Conservation (phyloP, 2,329 filamentous ascomycete species). For the Talaromyces piceae region DNA sequence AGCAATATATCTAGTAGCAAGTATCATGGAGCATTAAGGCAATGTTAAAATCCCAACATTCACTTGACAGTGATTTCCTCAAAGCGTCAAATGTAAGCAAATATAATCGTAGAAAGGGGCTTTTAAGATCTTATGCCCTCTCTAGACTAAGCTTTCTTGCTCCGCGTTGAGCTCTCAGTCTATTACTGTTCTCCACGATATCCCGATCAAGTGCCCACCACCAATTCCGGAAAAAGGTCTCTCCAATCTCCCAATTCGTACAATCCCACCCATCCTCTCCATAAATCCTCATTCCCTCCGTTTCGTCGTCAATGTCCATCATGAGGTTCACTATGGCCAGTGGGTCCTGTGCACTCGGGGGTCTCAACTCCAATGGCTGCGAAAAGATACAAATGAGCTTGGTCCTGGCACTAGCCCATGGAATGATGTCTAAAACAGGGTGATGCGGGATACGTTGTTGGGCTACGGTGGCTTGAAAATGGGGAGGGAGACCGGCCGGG, state of each 20-base stretch:
- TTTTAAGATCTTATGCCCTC: not conserved
- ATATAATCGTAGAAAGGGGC: too few relatives aligned
- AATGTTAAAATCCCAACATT: too few relatives aligned
- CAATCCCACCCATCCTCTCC: slow-evolving; percentile 44
- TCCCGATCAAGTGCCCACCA: slow-evolving; percentile 53
- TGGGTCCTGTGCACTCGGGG: slow-evolving; percentile 40
- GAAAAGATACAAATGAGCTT: slow-evolving; percentile 47
- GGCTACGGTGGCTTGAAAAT: slow-evolving; percentile 45
- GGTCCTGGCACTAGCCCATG: slow-evolving; percentile 50
- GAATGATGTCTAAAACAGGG: slow-evolving; percentile 50
- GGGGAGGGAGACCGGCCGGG: slow-evolving; percentile 33
- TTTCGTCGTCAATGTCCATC: slow-evolving; percentile 48
- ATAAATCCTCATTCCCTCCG: slow-evolving; percentile 47
- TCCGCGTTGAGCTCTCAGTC: slow-evolving; percentile 34
- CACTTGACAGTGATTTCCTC: too few relatives aligned
- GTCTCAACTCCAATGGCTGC: slow-evolving; percentile 43
- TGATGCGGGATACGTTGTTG: slow-evolving; percentile 49
- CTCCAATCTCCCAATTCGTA: slow-evolving; percentile 51
- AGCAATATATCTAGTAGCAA: too few relatives aligned
- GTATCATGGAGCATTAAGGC: too few relatives aligned
- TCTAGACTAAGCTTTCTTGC: slow-evolving; percentile 33
- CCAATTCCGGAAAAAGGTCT: slow-evolving; percentile 52
- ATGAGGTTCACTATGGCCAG: slow-evolving; percentile 46
- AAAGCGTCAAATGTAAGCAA: too few relatives aligned
- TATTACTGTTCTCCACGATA: slow-evolving; percentile 49